A percentile compares a stretch with the other conserved stretches of the same genome.
Evolutionary conservation across 192 early-diverging fungal genomes (phyloP).

Genomic region (Coemansia sp.): DNA sequence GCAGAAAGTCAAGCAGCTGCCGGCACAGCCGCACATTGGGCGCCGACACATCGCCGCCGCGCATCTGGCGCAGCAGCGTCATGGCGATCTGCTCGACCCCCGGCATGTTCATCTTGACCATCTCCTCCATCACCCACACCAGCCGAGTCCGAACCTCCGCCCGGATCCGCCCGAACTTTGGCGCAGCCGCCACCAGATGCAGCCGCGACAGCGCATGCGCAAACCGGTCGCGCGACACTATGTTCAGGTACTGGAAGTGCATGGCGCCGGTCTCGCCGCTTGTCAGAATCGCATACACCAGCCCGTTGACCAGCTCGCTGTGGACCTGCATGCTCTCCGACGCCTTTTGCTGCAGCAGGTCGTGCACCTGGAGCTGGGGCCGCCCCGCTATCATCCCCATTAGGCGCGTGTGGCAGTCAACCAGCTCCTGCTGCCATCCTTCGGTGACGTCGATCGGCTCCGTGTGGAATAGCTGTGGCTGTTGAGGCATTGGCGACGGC

Average conservation of each 20-base stretch:
- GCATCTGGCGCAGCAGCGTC: conserved; percentile 60
- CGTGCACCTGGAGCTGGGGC: conserved; percentile 62
- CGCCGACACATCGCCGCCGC: conserved; percentile 57
- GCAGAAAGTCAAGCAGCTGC: conserved; percentile 52
- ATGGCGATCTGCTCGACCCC: conserved; percentile 59
- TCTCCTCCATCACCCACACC: conserved; percentile 61
- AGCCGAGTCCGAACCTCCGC: conserved; percentile 53
- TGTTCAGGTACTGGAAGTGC: conserved; percentile 59
- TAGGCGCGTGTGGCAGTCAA: conserved; percentile 24
- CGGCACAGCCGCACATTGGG: conserved; percentile 55
- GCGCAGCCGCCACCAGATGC: conserved; percentile 29
- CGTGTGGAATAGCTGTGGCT: conserved; percentile 51
- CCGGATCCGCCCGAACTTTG: conserved; percentile 41
- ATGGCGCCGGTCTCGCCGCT: conserved; percentile 33
- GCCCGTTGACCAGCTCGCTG: conserved; percentile 56
- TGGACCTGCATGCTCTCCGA: conserved; percentile 57
- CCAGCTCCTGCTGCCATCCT: conserved; percentile 55
- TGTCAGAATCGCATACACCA: conserved; percentile 63
- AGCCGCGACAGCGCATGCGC: conserved; percentile 43
- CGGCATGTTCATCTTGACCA: conserved; percentile 54
- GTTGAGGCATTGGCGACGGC: conserved; percentile 17
- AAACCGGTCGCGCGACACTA: conserved; percentile 67
- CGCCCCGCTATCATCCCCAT: conserved; percentile 35
- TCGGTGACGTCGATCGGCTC: conserved; percentile 55
- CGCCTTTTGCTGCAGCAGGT: conserved; percentile 58